Evolutionary conservation across 2,329 filamentous ascomycete genomes (phyloP).

Genomic region (Cyphellophora attinorum): DNA sequence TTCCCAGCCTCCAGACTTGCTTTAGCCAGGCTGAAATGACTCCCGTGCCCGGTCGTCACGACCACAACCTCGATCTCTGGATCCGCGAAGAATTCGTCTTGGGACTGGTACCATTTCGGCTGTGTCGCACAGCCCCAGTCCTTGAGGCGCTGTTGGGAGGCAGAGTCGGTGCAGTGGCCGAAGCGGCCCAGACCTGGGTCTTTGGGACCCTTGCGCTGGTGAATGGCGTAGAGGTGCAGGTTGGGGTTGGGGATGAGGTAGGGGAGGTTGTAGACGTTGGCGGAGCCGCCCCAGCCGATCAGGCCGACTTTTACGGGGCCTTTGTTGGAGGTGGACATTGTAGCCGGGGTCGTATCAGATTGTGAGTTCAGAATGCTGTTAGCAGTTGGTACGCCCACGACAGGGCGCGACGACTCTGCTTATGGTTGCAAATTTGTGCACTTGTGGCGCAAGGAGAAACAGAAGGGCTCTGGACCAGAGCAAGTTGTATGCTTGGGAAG

Average conservation of each 20-base stretch:
- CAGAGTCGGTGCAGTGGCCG: constrained; percentile 1
- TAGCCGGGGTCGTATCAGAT: no score
- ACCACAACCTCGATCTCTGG: constrained; percentile 59
- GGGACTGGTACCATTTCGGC: not conserved
- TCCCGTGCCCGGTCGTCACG: constrained; percentile 60
- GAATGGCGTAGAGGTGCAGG: constrained; percentile 61
- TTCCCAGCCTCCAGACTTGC: constrained; percentile 60
- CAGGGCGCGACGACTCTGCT: no score
- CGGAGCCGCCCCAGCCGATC: constrained; percentile 52
- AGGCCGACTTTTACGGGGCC: constrained; percentile 43
- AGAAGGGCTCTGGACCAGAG: no score
- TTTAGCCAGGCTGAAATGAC: constrained; percentile 59
- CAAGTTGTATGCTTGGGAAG: no score
- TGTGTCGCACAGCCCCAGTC: no score
- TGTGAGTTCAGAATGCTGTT: no score
- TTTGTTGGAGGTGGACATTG: constrained; percentile 4
- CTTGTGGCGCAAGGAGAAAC: no score
- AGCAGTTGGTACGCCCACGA: no score
- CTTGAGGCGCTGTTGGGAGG: no score
- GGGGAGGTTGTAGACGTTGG: constrained; percentile 76
- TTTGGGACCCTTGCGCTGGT: constrained; percentile 47
- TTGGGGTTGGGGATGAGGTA: constrained; percentile 56
- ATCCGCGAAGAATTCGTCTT: constrained; percentile 59
- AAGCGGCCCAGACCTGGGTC: constrained; percentile 14
- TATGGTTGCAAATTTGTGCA: no score